Conservation (phyloP, 2,329 filamentous ascomycete species). For the Fusarium sp. region DNA sequence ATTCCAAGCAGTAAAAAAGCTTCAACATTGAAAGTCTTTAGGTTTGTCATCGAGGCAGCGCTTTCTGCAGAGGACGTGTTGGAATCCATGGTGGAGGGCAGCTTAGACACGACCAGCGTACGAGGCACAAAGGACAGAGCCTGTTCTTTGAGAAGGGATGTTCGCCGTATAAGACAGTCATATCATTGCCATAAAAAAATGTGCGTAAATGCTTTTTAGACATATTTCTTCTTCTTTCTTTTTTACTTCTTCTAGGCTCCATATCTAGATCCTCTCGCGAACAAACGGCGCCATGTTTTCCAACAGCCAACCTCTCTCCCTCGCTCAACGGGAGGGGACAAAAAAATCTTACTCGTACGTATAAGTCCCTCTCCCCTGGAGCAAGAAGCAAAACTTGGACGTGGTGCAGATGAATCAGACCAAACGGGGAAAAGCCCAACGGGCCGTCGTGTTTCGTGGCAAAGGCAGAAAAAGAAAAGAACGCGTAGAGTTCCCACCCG, state of each 20-base stretch:
- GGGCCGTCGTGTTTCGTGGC: slow-evolving; percentile 35
- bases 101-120: not conserved
- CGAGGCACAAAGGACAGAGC: not conserved
- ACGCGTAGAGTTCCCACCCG: slow-evolving; percentile 9
- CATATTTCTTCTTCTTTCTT: not conserved
- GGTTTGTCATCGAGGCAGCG: slow-evolving; percentile 37
- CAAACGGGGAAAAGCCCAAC: slow-evolving; percentile 25
- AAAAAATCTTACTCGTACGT: not conserved
- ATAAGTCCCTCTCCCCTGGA: not conserved
- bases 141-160: not conserved
- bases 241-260: slow-evolving; percentile 12
- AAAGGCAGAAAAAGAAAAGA: slow-evolving; percentile 13
- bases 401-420: slow-evolving; percentile 12
- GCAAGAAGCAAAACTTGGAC: slow-evolving; percentile 17
- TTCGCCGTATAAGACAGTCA: slow-evolving; percentile 21
- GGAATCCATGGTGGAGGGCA: slow-evolving; percentile 26
- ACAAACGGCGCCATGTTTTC: slow-evolving; percentile 5
- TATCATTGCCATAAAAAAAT: not conserved
- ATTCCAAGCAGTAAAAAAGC: slow-evolving; percentile 58
- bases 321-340: slow-evolving; percentile 12
- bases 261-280: not conserved
- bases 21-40: slow-evolving; percentile 45
- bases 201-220: slow-evolving; percentile 2
- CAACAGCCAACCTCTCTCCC: slow-evolving; percentile 2
- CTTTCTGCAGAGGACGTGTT: slow-evolving; percentile 27